Evolutionary conservation across 83 land plant species (phyloP).

Genomic region (Thuja plicata): DNA sequence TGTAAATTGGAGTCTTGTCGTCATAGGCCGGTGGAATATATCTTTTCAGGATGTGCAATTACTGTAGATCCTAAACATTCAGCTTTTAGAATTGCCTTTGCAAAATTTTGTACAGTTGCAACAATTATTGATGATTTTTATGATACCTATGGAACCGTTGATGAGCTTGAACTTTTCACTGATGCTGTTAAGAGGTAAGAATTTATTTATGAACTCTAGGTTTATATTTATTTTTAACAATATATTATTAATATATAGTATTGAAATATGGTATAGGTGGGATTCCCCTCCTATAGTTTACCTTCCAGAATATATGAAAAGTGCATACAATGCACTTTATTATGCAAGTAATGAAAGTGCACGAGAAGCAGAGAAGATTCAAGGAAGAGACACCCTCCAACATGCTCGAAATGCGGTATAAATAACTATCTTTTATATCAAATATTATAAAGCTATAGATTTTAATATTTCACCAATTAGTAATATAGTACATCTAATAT

Average conservation of each 20-base stretch:
- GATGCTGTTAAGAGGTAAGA: slow-evolving; percentile 23
- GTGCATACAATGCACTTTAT: slow-evolving; percentile 22
- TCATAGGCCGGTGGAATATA: slow-evolving; percentile 33
- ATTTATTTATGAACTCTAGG: too few relatives aligned
- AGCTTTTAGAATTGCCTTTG: background rate
- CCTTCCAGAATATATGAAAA: slow-evolving; percentile 48
- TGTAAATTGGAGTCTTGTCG: slow-evolving; percentile 32
- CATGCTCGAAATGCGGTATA: slow-evolving; percentile 24
- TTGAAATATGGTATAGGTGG: slow-evolving; percentile 30
- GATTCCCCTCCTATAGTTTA: slow-evolving; percentile 16
- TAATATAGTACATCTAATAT: too few relatives aligned
- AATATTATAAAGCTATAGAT: too few relatives aligned
- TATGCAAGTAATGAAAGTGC: slow-evolving; percentile 25
- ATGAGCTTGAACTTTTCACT: slow-evolving; percentile 49
- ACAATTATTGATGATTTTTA: slow-evolving; percentile 40
- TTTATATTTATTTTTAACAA: too few relatives aligned
- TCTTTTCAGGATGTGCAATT: slow-evolving; percentile 16
- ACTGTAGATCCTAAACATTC: slow-evolving; percentile 20
- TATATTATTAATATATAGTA: too few relatives aligned
- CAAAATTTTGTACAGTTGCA: slow-evolving; percentile 16
- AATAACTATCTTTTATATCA: background rate
- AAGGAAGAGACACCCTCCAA: slow-evolving; percentile 13
- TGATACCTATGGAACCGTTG: slow-evolving; percentile 47
- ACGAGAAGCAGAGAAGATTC: slow-evolving; percentile 15
- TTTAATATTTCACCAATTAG: too few relatives aligned